Percentiles rank a stretch among this genome's conserved stretches.
Evolutionary conservation across 495 filamentous ascomycete species (phyloP).

Genomic region (Rusavskia elegans): DNA sequence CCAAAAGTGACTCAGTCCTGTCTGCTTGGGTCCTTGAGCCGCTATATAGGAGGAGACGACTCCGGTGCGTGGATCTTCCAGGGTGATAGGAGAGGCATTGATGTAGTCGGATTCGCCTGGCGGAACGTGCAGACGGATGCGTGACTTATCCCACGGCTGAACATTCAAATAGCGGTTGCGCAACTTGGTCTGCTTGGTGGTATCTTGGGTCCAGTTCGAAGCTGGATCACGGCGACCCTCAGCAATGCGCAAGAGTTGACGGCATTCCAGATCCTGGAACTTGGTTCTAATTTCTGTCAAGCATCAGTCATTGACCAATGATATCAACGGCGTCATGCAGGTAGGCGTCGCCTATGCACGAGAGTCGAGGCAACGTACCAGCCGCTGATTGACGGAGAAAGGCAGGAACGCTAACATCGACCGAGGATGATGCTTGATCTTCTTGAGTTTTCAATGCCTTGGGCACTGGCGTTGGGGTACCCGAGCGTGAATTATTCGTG

Average conservation of each 20-base stretch:
- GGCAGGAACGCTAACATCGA: slow-evolving; percentile 7
- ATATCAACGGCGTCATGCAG: slow-evolving; percentile 4
- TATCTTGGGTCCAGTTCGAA: slow-evolving; percentile 39
- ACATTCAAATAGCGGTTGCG: slow-evolving; percentile 49
- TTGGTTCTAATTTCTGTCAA: slow-evolving; percentile 31
- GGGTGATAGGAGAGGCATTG: slow-evolving; percentile 78
- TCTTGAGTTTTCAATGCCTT: slow-evolving; percentile 11
- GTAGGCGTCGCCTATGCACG: slow-evolving; percentile 9
- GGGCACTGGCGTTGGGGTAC: slow-evolving; percentile 19
- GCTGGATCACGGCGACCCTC: slow-evolving; percentile 26
- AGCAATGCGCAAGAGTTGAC: slow-evolving; percentile 38
- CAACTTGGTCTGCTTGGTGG: slow-evolving; percentile 26
- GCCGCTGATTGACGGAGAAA: slow-evolving; percentile 15
- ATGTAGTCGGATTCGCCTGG: slow-evolving; percentile 78
- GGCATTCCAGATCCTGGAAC: slow-evolving; percentile 47
- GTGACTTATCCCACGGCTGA: slow-evolving; percentile 78
- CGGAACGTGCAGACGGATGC: slow-evolving; percentile 69
- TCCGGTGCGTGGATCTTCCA: slow-evolving; percentile 39
- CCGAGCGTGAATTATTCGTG: slow-evolving; percentile 21
- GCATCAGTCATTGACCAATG: slow-evolving; percentile 7
- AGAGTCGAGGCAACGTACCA: slow-evolving; percentile 9
- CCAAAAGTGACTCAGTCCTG: slow-evolving; percentile 67
- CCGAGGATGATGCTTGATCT: neutral
- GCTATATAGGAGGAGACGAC: slow-evolving; percentile 6
- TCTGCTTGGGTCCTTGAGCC: slow-evolving; percentile 61